Evolutionary conservation across 1,139 yeast species (phyloP).

Genomic region (Diutina neorugosa): DNA sequence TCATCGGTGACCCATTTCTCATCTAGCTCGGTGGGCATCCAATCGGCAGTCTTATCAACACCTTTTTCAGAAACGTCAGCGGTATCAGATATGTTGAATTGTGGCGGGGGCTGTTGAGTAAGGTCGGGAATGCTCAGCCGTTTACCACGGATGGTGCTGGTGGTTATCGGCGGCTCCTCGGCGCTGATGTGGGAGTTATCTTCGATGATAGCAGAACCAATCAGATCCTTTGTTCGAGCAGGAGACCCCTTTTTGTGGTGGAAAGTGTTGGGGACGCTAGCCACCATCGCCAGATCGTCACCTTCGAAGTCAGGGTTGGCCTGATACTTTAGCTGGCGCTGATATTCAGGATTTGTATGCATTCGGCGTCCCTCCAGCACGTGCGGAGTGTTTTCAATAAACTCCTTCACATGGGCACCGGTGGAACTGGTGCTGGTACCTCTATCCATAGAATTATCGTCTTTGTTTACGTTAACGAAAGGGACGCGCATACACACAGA

Average conservation of each 20-base stretch:
- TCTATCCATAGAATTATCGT: neutral
- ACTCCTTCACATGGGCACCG: neutral
- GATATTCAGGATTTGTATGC: slow-evolving; percentile 11
- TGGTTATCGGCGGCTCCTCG: neutral
- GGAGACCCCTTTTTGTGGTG: slow-evolving; percentile 35
- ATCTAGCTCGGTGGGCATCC: neutral
- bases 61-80: neutral
- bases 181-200: neutral
- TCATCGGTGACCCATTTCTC: neutral
- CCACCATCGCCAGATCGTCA: slow-evolving; percentile 14
- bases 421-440: neutral
- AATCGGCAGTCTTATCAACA: neutral
- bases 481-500: neutral
- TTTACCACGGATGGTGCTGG: neutral
- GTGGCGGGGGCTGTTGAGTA: neutral
- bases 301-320: slow-evolving; percentile 23
- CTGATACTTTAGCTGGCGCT: slow-evolving; percentile 22
- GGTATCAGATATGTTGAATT: neutral
- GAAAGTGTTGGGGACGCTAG: slow-evolving; percentile 34
- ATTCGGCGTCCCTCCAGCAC: neutral
- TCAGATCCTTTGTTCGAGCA: slow-evolving; percentile 26
- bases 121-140: neutral
- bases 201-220: slow-evolving; percentile 10
- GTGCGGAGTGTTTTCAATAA: neutral
- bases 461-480: neutral